Conservation (phyloP, 495 filamentous ascomycete species). For the Eremomyces bilateralis region DNA sequence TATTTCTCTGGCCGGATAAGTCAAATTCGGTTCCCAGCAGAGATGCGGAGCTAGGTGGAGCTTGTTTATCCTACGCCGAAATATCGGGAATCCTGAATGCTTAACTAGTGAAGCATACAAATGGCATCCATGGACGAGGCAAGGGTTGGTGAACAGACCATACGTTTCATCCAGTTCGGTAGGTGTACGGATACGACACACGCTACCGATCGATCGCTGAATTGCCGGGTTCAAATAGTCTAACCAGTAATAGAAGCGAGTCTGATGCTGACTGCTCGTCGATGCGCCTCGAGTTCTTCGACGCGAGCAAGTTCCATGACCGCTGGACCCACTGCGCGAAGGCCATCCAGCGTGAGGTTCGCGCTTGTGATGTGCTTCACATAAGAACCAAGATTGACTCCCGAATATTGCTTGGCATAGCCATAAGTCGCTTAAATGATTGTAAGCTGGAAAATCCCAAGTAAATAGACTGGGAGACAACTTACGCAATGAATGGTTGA, state of each 20-base stretch:
- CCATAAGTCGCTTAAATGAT: conserved; percentile 75
- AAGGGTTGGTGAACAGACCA: no score
- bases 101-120: no score
- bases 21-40: no score
- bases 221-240: no score
- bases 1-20: no score
- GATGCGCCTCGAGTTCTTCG: conserved; percentile 86
- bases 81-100: no score
- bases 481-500: conserved; percentile 93
- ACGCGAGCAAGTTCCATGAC: conserved; percentile 90
- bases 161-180: no score
- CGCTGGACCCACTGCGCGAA: conserved; percentile 60
- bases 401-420: conserved; percentile 94
- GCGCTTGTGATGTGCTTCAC: conserved; percentile 92
- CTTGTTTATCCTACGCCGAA: no score
- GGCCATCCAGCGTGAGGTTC: conserved; percentile 64
- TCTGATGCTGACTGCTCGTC: conserved; percentile 74
- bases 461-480: conserved; percentile 9
- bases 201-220: no score
- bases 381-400: conserved; percentile 87
- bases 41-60: no score
- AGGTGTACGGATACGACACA: no score
- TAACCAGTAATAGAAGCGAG: conserved; percentile 34
- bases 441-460: not conserved
- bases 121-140: no score